These are phyloP conservation scores for Magnolia kwangsiensis DNA, from an alignment of 164 flowering plant species.

Conservation along the genomic window DNA sequence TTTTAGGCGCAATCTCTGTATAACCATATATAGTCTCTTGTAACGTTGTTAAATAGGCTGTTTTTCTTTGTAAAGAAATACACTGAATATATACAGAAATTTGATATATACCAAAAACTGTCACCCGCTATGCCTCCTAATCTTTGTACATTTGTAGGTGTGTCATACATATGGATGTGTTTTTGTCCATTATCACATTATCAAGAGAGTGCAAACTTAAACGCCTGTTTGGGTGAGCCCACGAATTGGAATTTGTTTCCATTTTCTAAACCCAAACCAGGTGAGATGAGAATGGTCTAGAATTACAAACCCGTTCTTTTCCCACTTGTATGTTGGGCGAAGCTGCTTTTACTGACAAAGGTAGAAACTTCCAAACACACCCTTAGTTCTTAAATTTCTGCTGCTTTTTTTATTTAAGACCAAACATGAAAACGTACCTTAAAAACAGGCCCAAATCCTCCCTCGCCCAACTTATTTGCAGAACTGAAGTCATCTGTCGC, in stretches of 20 bases:
- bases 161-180: neutral
- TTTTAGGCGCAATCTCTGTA: too few species aligned
- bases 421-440: constrained; percentile 34
- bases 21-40: too few species aligned
- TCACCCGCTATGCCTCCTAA: neutral
- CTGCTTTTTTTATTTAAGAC: neutral
- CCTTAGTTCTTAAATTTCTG: neutral
- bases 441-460: constrained; percentile 88
- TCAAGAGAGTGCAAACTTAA: neutral
- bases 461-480: constrained; percentile 81
- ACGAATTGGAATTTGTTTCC: neutral
- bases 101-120: too few species aligned
- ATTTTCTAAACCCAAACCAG: neutral
- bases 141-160: neutral
- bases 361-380: neutral
- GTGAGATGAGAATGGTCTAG: neutral
- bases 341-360: neutral
- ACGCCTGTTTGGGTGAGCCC: neutral
- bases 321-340: neutral
- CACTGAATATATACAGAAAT: too few species aligned
- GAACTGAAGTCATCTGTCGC: constrained; percentile 68
- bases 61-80: too few species aligned
- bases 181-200: neutral
- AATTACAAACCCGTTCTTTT: neutral
- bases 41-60: too few species aligned